Evolutionary conservation across 1,139 yeast species (phyloP).

Genomic region (Suhomyces choctaworum): DNA sequence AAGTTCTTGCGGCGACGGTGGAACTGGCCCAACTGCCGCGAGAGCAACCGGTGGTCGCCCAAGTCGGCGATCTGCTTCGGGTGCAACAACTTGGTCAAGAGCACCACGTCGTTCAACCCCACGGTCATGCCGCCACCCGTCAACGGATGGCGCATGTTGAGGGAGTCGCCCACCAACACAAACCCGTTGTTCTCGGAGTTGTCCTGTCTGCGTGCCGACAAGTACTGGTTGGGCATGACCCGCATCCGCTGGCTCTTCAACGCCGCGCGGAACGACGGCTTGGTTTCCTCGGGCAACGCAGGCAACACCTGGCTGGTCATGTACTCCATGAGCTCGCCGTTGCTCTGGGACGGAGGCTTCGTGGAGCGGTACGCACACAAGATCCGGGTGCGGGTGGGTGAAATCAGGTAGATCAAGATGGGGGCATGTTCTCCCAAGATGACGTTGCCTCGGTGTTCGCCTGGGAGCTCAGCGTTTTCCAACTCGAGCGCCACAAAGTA

Average conservation of each 20-base stretch:
- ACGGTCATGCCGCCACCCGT: constrained; percentile 99
- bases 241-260: constrained; percentile 53
- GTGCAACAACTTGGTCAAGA: constrained; percentile 60
- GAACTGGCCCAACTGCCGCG: constrained; percentile 59
- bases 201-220: constrained; percentile 67
- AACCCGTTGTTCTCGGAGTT: constrained; percentile 67
- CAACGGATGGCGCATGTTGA: constrained; percentile 96
- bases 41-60: constrained; percentile 54
- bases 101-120: constrained; percentile 82
- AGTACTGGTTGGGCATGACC: constrained; percentile 92
- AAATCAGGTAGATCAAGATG: constrained; percentile 80
- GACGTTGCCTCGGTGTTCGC: constrained; percentile 82
- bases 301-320: constrained; percentile 63
- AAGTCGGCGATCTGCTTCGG: constrained; percentile 60
- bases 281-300: constrained; percentile 60
- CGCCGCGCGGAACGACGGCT: constrained; percentile 62
- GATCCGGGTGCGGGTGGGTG: constrained; percentile 80
- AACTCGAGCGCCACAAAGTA: constrained; percentile 86
- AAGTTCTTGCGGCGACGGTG: constrained; percentile 75
- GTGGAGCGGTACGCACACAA: constrained; percentile 82
- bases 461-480: constrained; percentile 69
- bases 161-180: constrained; percentile 85
- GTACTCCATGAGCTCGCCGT: constrained; percentile 62
- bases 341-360: constrained; percentile 66
- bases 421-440: constrained; percentile 87